Evolutionary conservation across 177 flowering plant genomes (phyloP).

Genomic region (Vitis hybrid): DNA sequence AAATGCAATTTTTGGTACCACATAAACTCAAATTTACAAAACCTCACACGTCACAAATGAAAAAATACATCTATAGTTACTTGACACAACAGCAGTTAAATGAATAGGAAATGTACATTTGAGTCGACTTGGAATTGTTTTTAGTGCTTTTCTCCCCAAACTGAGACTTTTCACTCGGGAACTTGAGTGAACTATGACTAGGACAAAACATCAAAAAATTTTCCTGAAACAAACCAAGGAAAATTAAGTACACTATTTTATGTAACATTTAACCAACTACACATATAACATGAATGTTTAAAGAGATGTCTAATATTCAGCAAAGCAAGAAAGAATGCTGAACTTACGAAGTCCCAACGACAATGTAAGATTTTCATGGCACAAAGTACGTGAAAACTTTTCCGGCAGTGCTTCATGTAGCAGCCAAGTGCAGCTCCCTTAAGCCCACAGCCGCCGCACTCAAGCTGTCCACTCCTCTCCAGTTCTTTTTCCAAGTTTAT

Average conservation of each 20-base stretch:
- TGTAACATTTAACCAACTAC: too few species aligned
- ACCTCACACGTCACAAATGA: too few species aligned
- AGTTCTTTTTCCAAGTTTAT: slow-evolving; percentile 70
- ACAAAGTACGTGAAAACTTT: slow-evolving; percentile 79
- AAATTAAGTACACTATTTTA: background rate
- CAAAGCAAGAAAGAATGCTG: background rate
- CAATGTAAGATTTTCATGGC: slow-evolving; percentile 48
- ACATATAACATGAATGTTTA: background rate
- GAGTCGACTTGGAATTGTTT: slow-evolving; percentile 9
- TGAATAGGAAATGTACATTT: slow-evolving; percentile 28
- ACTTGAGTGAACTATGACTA: slow-evolving; percentile 43
- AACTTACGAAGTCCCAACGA: slow-evolving; percentile 79
- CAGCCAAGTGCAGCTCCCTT: slow-evolving; percentile 98
- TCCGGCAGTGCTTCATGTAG: slow-evolving; percentile 60
- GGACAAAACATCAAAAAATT: slow-evolving; percentile 72
- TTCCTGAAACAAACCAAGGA: slow-evolving; percentile 43
- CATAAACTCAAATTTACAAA: too few species aligned
- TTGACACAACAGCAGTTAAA: background rate
- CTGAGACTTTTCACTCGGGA: slow-evolving; percentile 53
- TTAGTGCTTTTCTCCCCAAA: slow-evolving; percentile 11
- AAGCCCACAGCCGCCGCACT: slow-evolving; percentile 71
- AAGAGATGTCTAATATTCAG: background rate
- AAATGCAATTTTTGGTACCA: too few species aligned
- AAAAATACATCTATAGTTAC: background rate
- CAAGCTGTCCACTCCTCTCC: slow-evolving; percentile 75